Evolutionary conservation across 768 basidiomycete species (phyloP).

Genomic region (Rhizopogon vinicolor): DNA sequence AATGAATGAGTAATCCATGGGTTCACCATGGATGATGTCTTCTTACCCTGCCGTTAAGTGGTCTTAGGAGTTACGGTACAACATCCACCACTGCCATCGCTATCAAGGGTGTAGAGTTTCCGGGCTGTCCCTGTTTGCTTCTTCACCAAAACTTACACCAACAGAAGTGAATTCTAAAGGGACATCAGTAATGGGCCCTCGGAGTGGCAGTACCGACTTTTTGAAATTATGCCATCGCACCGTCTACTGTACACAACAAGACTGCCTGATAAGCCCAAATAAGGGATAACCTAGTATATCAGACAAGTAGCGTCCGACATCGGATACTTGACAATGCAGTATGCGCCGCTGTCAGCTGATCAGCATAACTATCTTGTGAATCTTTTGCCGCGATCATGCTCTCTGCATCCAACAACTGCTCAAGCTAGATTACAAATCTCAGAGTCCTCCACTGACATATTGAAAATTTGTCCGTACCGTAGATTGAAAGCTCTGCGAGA

Average conservation of each 20-base stretch:
- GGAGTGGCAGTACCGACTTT: background rate
- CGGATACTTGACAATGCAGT: background rate
- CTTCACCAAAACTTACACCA: background rate
- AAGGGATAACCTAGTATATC: background rate
- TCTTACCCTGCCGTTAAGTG: slow-evolving; percentile 62
- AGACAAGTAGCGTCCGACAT: background rate
- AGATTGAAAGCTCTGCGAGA: background rate
- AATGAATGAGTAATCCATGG: slow-evolving; percentile 61
- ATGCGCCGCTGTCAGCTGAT: background rate
- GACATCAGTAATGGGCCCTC: background rate
- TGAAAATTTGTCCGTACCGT: background rate
- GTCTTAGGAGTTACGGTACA: slow-evolving; percentile 59
- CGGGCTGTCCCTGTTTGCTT: background rate
- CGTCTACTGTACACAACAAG: background rate
- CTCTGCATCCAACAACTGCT: background rate
- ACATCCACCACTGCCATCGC: slow-evolving; percentile 33
- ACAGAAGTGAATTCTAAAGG: background rate
- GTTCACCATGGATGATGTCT: slow-evolving; percentile 69
- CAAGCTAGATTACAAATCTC: background rate
- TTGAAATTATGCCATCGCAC: background rate
- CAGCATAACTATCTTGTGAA: too few relatives aligned
- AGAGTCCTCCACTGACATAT: background rate
- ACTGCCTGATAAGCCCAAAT: background rate
- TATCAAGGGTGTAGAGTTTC: slow-evolving; percentile 13
- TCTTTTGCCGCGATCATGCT: background rate